These are phyloP conservation scores for Fusarium sp. DNA, from an alignment of 2,329 filamentous ascomycete species.

Conservation along the genomic window DNA sequence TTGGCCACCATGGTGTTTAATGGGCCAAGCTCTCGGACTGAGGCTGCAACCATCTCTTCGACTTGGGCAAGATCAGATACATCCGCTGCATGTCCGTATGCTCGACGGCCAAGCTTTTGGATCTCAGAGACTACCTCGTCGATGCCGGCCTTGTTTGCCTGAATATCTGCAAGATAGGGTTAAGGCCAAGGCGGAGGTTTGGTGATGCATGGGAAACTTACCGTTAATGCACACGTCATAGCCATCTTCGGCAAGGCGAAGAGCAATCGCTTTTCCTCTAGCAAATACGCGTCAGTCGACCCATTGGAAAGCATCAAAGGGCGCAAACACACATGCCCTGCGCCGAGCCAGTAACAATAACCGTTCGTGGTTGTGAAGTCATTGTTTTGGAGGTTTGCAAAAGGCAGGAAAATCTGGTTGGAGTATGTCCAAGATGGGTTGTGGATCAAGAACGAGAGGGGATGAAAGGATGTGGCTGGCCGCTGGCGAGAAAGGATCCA, in stretches of 20 bases:
- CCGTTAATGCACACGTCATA: slow-evolving; percentile 70
- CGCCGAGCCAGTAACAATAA: slow-evolving; percentile 1
- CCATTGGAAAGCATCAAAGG: slow-evolving; percentile 59
- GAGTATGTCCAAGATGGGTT: background rate
- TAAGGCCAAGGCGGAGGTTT: fast-evolving
- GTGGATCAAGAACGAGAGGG: background rate
- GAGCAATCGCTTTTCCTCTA: slow-evolving; percentile 72
- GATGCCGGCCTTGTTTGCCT: slow-evolving; percentile 52
- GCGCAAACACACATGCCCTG: background rate
- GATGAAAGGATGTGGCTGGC: background rate
- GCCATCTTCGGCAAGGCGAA: slow-evolving; percentile 73
- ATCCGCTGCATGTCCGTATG: slow-evolving; percentile 69
- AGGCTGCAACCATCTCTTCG: slow-evolving; percentile 60
- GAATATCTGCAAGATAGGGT: slow-evolving; percentile 3
- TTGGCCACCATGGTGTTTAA: slow-evolving; percentile 66
- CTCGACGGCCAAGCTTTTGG: slow-evolving; percentile 61
- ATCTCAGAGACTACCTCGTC: slow-evolving; percentile 67
- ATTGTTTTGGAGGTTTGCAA: background rate
- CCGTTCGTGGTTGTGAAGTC: background rate
- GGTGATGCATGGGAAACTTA: background rate
- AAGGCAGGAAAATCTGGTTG: background rate
- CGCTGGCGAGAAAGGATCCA: too few species aligned
- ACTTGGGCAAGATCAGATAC: slow-evolving; percentile 69
- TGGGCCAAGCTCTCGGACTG: slow-evolving; percentile 65
- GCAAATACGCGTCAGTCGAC: background rate